Evolutionary conservation across 1,284 basidiomycete species (phyloP).

Genomic region (Neolentinus lepideus): DNA sequence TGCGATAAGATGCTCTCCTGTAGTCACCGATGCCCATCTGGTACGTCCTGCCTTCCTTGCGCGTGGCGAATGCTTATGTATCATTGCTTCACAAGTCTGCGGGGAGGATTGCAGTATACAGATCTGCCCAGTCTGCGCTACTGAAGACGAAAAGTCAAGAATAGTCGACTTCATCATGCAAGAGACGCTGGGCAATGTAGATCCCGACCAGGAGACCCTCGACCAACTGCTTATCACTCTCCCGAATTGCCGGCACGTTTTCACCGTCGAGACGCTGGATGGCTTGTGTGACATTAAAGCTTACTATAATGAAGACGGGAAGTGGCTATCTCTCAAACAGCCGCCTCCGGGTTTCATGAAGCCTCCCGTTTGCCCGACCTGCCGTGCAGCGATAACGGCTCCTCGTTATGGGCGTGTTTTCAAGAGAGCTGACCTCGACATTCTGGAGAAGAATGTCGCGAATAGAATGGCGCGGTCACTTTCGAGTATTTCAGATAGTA

Average conservation of each 20-base stretch:
- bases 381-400: slow-evolving; percentile 40
- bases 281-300: slow-evolving; percentile 44
- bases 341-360: slow-evolving; percentile 34
- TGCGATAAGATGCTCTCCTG: slow-evolving; percentile 45
- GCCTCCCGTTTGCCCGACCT: slow-evolving; percentile 50
- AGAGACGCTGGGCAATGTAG: slow-evolving; percentile 42
- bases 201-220: slow-evolving; percentile 29
- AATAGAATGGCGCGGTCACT: slow-evolving; percentile 41
- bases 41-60: slow-evolving; percentile 22
- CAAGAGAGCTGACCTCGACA: slow-evolving; percentile 55
- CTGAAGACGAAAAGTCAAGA: slow-evolving; percentile 27
- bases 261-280: slow-evolving; percentile 69
- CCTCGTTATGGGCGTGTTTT: slow-evolving; percentile 52
- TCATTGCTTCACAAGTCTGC: slow-evolving; percentile 37
- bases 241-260: slow-evolving; percentile 49
- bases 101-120: slow-evolving; percentile 60
- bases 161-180: slow-evolving; percentile 57
- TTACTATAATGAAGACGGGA: slow-evolving; percentile 36
- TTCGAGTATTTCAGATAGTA: slow-evolving; percentile 16
- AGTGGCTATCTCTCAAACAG: slow-evolving; percentile 34
- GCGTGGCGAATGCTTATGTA: slow-evolving; percentile 6
- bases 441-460: slow-evolving; percentile 56
- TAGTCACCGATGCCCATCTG: slow-evolving; percentile 63
- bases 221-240: slow-evolving; percentile 57
- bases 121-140: slow-evolving; percentile 45